A percentile compares a stretch with the other conserved stretches of the same genome.
phyloP scores from a whole-genome alignment of 1,284 basidiomycete species.

The Microbotryum scabiosae region DNA sequence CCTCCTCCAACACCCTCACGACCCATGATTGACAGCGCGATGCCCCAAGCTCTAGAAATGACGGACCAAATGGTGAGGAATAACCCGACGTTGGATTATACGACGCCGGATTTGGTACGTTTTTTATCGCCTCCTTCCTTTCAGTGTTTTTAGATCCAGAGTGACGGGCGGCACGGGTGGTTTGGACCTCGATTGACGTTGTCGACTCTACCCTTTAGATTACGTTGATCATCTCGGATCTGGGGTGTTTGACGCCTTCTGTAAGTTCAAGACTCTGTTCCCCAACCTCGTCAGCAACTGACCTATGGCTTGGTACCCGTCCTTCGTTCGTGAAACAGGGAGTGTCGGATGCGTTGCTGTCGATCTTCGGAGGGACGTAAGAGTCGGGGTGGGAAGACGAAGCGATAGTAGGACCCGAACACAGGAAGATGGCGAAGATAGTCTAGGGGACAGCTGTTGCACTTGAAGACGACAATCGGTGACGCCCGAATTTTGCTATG shows the following conservation, averaged over 20 bases:
- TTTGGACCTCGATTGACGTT: neutral
- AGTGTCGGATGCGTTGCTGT: slow-evolving; percentile 26
- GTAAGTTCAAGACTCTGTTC: too few relatives aligned
- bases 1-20: slow-evolving; percentile 28
- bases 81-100: slow-evolving; percentile 46
- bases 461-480: too few relatives aligned
- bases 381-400: too few relatives aligned
- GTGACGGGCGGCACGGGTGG: too few relatives aligned
- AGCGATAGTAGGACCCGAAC: too few relatives aligned
- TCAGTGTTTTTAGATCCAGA: too few relatives aligned
- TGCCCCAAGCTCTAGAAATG: slow-evolving; percentile 38
- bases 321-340: slow-evolving; percentile 18
- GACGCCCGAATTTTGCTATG: too few relatives aligned
- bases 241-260: slow-evolving; percentile 82
- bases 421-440: too few relatives aligned
- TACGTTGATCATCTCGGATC: slow-evolving; percentile 80
- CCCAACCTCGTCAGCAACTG: too few relatives aligned
- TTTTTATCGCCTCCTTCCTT: neutral
- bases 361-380: slow-evolving; percentile 17
- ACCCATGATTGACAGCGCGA: slow-evolving; percentile 28
- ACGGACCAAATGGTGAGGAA: slow-evolving; percentile 41
- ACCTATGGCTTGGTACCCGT: too few relatives aligned
- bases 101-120: slow-evolving; percentile 36
- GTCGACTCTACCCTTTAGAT: slow-evolving; percentile 44
- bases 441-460: too few relatives aligned